Conservation (phyloP, 148 eudicot species). For the Rhododendron williamsianum region DNA sequence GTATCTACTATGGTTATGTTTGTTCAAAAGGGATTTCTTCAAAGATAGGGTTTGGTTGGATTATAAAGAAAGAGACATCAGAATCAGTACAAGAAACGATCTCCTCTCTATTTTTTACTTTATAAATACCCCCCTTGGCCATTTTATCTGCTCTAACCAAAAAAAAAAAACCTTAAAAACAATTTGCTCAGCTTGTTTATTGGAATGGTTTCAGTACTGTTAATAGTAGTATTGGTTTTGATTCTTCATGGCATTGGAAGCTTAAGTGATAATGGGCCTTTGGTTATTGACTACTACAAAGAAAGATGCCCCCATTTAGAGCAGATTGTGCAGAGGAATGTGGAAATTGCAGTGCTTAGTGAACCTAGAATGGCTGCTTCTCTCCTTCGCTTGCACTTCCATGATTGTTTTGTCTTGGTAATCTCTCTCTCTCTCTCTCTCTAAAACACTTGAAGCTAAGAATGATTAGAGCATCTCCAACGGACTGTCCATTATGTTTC, state of each 20-base stretch:
- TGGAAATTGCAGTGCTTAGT: slow-evolving; percentile 41
- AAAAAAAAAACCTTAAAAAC: too few species aligned
- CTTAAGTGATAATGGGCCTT: slow-evolving; percentile 16
- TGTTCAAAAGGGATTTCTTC: not conserved
- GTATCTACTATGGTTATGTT: slow-evolving; percentile 21
- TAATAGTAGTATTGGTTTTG: slow-evolving; percentile 14
- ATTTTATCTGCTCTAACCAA: not conserved
- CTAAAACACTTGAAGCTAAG: not conserved
- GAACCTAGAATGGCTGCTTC: slow-evolving; percentile 62
- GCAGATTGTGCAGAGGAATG: slow-evolving; percentile 39
- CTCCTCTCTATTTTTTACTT: not conserved
- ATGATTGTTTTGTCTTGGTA: slow-evolving; percentile 69
- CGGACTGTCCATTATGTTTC: not conserved
- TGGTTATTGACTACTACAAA: slow-evolving; percentile 37
- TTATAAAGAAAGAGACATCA: slow-evolving; percentile 7
- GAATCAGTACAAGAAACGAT: slow-evolving; percentile 10
- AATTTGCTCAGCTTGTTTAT: not conserved
- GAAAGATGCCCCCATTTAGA: slow-evolving; percentile 50
- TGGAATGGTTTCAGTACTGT: not conserved
- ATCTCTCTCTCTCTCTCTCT: not conserved
- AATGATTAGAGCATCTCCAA: not conserved
- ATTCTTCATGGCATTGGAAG: slow-evolving; percentile 12
- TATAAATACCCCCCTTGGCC: not conserved
- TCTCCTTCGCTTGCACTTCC: slow-evolving; percentile 64
- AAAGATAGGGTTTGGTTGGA: slow-evolving; percentile 14